Conservation (phyloP, 495 filamentous ascomycete species). For the Echria macrotheca region DNA sequence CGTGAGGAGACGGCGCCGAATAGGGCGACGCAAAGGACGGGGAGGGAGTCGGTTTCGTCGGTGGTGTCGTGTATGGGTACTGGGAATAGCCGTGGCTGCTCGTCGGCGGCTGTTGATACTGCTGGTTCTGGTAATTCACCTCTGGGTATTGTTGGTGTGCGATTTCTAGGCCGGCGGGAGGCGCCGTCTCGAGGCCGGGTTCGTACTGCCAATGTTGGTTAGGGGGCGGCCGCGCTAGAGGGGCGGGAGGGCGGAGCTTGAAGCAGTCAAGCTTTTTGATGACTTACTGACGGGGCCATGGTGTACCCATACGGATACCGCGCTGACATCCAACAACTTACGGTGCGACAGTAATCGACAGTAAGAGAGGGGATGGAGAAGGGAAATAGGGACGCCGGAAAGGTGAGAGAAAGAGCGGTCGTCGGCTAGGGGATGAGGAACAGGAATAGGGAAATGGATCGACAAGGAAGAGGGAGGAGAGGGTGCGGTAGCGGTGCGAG, state of each 20-base stretch:
- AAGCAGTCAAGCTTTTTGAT: too few species aligned
- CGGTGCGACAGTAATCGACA: too few species aligned
- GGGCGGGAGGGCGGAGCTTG: not conserved
- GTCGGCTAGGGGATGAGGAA: too few species aligned
- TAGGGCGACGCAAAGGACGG: not conserved
- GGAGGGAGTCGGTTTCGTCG: conserved; percentile 2
- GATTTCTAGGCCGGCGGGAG: conserved; percentile 34
- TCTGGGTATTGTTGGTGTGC: conserved; percentile 35
- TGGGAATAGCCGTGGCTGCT: not conserved
- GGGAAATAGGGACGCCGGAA: too few species aligned
- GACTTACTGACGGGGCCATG: conserved; percentile 22
- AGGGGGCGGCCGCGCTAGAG: not conserved
- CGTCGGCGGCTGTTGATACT: conserved; percentile 2
- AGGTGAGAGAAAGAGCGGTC: too few species aligned
- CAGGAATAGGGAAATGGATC: too few species aligned
- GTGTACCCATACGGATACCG: conserved; percentile 14
- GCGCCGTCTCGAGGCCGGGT: conserved; percentile 27
- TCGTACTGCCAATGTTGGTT: too few species aligned
- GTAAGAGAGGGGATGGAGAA: not conserved
- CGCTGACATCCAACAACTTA: conserved; percentile 10
- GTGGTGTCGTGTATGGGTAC: not conserved
- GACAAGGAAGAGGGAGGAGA: too few species aligned
- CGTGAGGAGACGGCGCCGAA: conserved; percentile 6
- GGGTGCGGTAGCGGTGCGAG: too few species aligned
- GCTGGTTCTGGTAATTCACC: conserved; percentile 17